These are phyloP conservation scores for Penicillium riverlandense DNA, from an alignment of 495 filamentous ascomycete genomes.

Conservation along the genomic window DNA sequence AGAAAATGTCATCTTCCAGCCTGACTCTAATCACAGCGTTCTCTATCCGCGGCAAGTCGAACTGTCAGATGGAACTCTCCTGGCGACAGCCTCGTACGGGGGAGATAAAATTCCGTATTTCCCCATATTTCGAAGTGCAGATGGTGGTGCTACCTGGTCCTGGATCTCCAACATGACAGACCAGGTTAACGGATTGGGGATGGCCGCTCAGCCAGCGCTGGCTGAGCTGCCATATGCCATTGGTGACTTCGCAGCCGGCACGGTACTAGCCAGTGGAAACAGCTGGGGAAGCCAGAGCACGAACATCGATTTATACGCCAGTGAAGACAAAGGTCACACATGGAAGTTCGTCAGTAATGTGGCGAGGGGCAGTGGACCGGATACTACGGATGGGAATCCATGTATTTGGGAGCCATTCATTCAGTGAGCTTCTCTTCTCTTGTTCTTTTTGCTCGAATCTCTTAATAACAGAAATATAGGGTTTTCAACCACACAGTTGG, in stretches of 20 bases:
- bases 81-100: conserved; percentile 4
- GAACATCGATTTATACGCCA: conserved; percentile 58
- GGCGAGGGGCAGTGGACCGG: conserved; percentile 46
- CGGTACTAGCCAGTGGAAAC: conserved; percentile 34
- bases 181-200: conserved; percentile 44
- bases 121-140: conserved; percentile 7
- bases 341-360: conserved; percentile 55
- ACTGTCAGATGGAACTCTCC: conserved; percentile 6
- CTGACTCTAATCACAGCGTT: conserved; percentile 3
- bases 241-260: conserved; percentile 44
- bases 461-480: conserved; percentile 15
- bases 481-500: conserved; percentile 40
- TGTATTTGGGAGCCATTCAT: conserved; percentile 61
- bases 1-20: conserved; percentile 9
- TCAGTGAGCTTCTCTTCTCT: conserved; percentile 1
- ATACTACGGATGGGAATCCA: conserved; percentile 48
- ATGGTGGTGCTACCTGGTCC: conserved; percentile 11
- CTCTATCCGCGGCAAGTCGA: conserved; percentile 6
- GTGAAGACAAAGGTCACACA: conserved; percentile 42
- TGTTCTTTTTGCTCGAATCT: not conserved
- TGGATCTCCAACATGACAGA: conserved; percentile 8
- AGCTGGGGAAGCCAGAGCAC: conserved; percentile 52
- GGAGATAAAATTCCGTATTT: conserved; percentile 6
- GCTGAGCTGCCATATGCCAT: conserved; percentile 46
- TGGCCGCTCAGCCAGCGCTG: conserved; percentile 54